These are phyloP conservation scores for Tolypocladium capitatum DNA, from an alignment of 2,329 filamentous ascomycete genomes.

Conservation along the genomic window DNA sequence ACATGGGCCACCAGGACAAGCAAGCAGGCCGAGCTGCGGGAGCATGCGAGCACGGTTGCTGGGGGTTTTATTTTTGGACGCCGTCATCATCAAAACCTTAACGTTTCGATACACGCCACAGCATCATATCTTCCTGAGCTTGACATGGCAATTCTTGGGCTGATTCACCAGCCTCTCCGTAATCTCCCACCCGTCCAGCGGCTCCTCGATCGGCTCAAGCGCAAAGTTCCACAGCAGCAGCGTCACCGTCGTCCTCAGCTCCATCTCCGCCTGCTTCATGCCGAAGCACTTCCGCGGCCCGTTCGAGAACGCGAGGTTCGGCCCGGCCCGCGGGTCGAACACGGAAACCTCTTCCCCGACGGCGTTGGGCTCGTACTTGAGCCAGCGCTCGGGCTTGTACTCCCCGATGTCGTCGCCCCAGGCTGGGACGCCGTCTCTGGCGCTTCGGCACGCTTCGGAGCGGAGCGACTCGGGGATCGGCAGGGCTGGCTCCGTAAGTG, in stretches of 20 bases:
- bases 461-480: slow-evolving; percentile 15
- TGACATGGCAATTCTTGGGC: slow-evolving; percentile 14
- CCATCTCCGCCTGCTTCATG: slow-evolving; percentile 20
- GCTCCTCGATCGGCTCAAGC: slow-evolving; percentile 7
- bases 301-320: slow-evolving; percentile 20
- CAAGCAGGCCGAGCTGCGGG: slow-evolving; percentile 45
- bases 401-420: slow-evolving; percentile 18
- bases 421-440: slow-evolving; percentile 10
- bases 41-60: too few species aligned
- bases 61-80: too few species aligned
- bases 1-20: slow-evolving; percentile 65
- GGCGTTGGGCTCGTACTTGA: slow-evolving; percentile 7
- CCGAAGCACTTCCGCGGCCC: slow-evolving; percentile 26
- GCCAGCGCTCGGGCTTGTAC: slow-evolving; percentile 26
- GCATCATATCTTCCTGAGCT: slow-evolving; percentile 5
- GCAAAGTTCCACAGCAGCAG: slow-evolving; percentile 26
- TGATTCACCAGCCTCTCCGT: slow-evolving; percentile 12
- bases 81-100: not conserved
- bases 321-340: slow-evolving; percentile 21
- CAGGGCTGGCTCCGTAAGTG: slow-evolving; percentile 13
- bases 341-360: slow-evolving; percentile 5
- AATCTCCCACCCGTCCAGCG: slow-evolving; percentile 8
- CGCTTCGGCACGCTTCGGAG: slow-evolving; percentile 10
- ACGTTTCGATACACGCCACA: too few species aligned
- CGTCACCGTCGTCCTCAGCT: slow-evolving; percentile 21